A percentile compares a stretch with the other conserved stretches of the same genome.
Conservation (phyloP, 352 stramenopile genomes). For the Phytopythium montanum region DNA sequence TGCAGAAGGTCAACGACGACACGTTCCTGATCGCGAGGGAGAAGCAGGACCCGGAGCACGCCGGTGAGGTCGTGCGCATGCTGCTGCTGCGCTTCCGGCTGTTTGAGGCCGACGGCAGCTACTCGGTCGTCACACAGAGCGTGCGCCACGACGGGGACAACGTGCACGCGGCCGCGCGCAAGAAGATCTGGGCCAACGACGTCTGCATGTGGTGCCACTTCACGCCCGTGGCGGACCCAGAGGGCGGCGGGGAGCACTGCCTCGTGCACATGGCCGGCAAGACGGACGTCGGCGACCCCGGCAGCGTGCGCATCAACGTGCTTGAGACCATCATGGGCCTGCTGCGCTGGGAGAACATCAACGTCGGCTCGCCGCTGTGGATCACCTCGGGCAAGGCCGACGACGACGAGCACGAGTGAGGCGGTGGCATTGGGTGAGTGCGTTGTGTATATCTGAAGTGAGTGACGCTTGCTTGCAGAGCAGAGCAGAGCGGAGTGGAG, state of each 20-base stretch:
- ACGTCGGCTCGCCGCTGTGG: constrained; percentile 33
- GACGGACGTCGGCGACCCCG: constrained; percentile 24
- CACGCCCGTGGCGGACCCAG: constrained; percentile 17
- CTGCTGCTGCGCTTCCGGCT: constrained; percentile 48
- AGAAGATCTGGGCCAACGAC: constrained; percentile 39
- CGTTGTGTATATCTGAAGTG: too few species aligned
- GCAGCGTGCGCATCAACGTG: constrained; percentile 28
- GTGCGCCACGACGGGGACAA: constrained; percentile 14
- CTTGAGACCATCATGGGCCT: constrained; percentile 59
- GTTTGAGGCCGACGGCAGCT: constrained; percentile 31
- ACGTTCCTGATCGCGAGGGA: constrained; percentile 45
- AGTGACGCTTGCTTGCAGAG: too few species aligned
- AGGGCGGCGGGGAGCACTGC: constrained; percentile 28
- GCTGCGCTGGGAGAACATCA: constrained; percentile 50
- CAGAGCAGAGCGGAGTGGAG: too few species aligned
- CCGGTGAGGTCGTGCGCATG: constrained; percentile 23
- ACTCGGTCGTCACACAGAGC: constrained; percentile 34
- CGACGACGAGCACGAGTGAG: not conserved
- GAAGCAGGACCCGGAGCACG: constrained; percentile 26
- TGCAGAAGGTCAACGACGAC: constrained; percentile 51
- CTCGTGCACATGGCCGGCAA: constrained; percentile 33
- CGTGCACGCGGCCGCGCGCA: not conserved
- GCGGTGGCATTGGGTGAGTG: not conserved
- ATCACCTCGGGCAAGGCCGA: constrained; percentile 10
- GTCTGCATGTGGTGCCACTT: constrained; percentile 37